Conservation (phyloP, 139 green algal species). For the Volvox africanus region DNA sequence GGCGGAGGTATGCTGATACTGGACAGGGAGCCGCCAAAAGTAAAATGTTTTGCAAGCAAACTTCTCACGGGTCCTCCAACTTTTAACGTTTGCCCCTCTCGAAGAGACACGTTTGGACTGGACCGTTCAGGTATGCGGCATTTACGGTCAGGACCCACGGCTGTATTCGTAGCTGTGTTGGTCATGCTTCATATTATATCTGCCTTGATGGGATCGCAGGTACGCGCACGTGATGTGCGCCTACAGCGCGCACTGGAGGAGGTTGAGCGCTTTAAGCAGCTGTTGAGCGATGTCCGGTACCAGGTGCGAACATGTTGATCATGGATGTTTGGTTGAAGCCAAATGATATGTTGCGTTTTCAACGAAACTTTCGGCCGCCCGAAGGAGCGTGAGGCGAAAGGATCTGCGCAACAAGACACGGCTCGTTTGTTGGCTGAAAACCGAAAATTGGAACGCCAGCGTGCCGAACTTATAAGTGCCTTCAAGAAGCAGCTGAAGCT, state of each 20-base stretch:
- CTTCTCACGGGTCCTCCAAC: too few species aligned
- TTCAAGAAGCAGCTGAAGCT: slow-evolving; percentile 92
- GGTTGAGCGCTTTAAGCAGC: slow-evolving; percentile 74
- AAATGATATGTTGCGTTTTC: not conserved
- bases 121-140: too few species aligned
- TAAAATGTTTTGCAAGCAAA: too few species aligned
- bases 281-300: slow-evolving; percentile 70
- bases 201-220: slow-evolving; percentile 32
- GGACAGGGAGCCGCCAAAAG: too few species aligned
- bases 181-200: too few species aligned
- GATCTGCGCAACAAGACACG: slow-evolving; percentile 70
- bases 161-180: too few species aligned
- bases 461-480: slow-evolving; percentile 76
- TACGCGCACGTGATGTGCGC: slow-evolving; percentile 69
- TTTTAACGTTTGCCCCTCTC: too few species aligned
- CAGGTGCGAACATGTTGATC: slow-evolving; percentile 49
- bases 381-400: slow-evolving; percentile 67
- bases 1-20: slow-evolving; percentile 26
- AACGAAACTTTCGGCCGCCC: not conserved
- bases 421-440: slow-evolving; percentile 70
- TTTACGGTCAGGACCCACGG: too few species aligned
- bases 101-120: too few species aligned
- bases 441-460: slow-evolving; percentile 83
- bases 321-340: not conserved
- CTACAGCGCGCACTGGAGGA: slow-evolving; percentile 82